Evolutionary conservation across 148 eudicot species (phyloP).

Genomic region (Fagopyrum esculentum): DNA sequence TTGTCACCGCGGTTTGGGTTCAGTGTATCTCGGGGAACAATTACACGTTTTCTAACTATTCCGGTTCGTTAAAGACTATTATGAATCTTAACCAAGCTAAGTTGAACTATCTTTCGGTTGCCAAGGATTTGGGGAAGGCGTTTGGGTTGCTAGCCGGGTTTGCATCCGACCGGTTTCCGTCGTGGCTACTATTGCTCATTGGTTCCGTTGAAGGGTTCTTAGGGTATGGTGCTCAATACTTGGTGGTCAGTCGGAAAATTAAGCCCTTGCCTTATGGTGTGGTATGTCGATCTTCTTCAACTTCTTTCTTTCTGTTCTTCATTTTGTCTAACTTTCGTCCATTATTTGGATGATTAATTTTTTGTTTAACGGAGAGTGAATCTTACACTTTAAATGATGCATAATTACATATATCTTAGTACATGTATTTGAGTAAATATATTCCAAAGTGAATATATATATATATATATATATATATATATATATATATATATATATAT

Average conservation of each 20-base stretch:
- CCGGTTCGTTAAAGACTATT: slow-evolving; percentile 47
- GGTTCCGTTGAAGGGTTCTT: slow-evolving; percentile 51
- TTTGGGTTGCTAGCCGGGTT: slow-evolving; percentile 63
- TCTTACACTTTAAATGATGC: too few species aligned
- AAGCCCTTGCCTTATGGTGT: slow-evolving; percentile 58
- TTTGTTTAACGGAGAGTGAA: too few species aligned
- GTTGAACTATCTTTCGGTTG: slow-evolving; percentile 53
- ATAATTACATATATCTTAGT: too few species aligned
- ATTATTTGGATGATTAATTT: too few species aligned
- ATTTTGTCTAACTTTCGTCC: not conserved
- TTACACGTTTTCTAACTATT: slow-evolving; percentile 68
- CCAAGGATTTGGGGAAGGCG: slow-evolving; percentile 64
- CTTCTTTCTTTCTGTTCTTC: not conserved
- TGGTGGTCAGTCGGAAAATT: slow-evolving; percentile 44
- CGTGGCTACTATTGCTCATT: slow-evolving; percentile 43
- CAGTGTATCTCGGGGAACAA: slow-evolving; percentile 66
- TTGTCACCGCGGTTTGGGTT: slow-evolving; percentile 71
- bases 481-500: too few species aligned
- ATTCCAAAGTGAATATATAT: too few species aligned
- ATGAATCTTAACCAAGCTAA: slow-evolving; percentile 54
- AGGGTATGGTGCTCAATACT: slow-evolving; percentile 74
- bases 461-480: too few species aligned
- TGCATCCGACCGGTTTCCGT: slow-evolving; percentile 44
- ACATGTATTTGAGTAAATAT: too few species aligned
- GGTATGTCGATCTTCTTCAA: slow-evolving; percentile 22